Base-by-base conservation (phyloP, 179 eudicot genomes). In the Beta corolliflora region DNA sequence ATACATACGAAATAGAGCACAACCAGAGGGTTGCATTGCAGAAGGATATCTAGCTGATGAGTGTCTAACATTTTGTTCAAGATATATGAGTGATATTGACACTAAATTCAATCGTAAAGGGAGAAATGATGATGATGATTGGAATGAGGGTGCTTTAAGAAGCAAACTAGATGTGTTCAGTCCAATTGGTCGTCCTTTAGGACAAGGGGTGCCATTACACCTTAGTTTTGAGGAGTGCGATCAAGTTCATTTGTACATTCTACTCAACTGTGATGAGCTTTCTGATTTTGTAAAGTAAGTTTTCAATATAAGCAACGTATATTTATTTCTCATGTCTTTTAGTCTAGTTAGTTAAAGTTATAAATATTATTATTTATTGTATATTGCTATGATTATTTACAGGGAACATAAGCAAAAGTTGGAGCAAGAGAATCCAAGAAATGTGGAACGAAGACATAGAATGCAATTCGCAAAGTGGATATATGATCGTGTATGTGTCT, bases 91-190 rank as follows among this genome's bases (percentile, higher is more conserved):
- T 45, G 71, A 54, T 31, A 55, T 74, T 25, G 50, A 54, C 13
- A 74, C 77, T 31, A 56, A 74, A 9, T 74, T 55, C 23, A 74
- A 74, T 55, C 64, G 77, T 2, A 36, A 54, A 25, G 64, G 45
- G 15, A 55, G 66, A 31, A 76, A 76, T 61, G 53, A 45, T 61
- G 69, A 76, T 19, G 55, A 19, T 1, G 41, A 19, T 31, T 9
- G 2, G 16, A 45, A 74, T 1, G n/a, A 54, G 13, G 61, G 10
- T 29, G 18, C 18, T 52, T 13, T 7, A 0, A 3, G 14, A 21
- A 2, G 7, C 12, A 63, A 63, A 4, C 12, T 74, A 13, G 41
- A 25, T 5, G 36, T 54, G 5, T 54, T 74, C 7, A 46, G 12
- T 5, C 77, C 31, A 15, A 64, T 25, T 54, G 64, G 77, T 11